Evolutionary conservation across 164 flowering plant species (phyloP).

Genomic region (Amborella trichopoda): DNA sequence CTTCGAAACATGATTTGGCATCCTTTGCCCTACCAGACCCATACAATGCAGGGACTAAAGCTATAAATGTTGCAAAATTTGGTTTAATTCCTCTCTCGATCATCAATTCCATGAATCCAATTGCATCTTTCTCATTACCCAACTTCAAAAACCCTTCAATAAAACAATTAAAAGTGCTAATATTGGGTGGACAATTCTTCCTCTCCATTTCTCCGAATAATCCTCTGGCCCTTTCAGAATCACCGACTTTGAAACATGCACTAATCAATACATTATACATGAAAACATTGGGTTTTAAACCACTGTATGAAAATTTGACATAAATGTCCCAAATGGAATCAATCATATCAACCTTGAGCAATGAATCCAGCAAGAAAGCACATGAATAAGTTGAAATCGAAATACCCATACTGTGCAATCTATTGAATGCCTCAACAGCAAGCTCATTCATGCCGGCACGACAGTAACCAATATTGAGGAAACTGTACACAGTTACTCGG

Average conservation of each 20-base stretch:
- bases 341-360: conserved; percentile 14
- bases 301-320: conserved; percentile 11
- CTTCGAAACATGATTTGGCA: neutral
- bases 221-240: conserved; percentile 11
- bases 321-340: conserved; percentile 14
- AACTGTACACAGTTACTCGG: conserved; percentile 19
- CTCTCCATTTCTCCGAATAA: conserved; percentile 18
- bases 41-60: neutral
- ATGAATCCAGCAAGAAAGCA: conserved; percentile 14
- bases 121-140: neutral
- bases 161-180: neutral
- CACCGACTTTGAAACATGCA: conserved; percentile 19
- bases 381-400: conserved; percentile 15
- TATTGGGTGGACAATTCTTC: neutral
- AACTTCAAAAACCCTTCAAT: neutral
- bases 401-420: conserved; percentile 16
- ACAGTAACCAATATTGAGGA: conserved; percentile 23
- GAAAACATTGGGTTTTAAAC: conserved; percentile 1
- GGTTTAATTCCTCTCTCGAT: conserved; percentile 16
- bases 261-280: conserved; percentile 23
- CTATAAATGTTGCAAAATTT: neutral
- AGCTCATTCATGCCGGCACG: conserved; percentile 20
- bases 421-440: conserved; percentile 10
- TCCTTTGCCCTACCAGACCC: neutral
- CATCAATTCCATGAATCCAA: neutral